Base-by-base conservation (phyloP, 352 stramenopile genomes). In the Pythium utonaiense region DNA sequence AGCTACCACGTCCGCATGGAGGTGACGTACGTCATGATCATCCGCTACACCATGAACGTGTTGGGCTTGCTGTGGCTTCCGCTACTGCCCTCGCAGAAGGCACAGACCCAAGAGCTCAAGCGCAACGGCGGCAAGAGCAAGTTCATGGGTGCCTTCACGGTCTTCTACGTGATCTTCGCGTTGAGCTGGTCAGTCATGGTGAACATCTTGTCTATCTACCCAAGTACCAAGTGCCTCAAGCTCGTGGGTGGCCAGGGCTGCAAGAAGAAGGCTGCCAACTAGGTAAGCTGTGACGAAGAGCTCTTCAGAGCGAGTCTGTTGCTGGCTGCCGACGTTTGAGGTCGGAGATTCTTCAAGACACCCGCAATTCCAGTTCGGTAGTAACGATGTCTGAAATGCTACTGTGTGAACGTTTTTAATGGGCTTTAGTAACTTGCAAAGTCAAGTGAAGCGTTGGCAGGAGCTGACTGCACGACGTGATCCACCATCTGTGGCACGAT, bases 401-500 rank as follows among this genome's bases (percentile, higher is more conserved):
- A n/a, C n/a, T n/a, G n/a, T n/a, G n/a, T n/a, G 31, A 36, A 36
- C 31, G 31, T 36, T 36, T 36, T 36, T 6, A 13, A 36, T 36
- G 31, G 6, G 31, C 12, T 61, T 44, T 62, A 80, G 59, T 80
- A 80, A 22, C 57, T 67, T 3, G 78, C 80, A 54, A 88, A 89
- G 47, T 70, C 80, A 48, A 91, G 53, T 51, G 86, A 60, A 5
- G 75, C 75, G 22, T 66, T 74, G 9, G 58, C 10, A 0, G 77
- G 78, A 16, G 78, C 75, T 12, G 77, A 77, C 36, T 63, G 49
- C 10, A 79, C 67, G 31, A 91, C 73, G 64, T 88, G 80, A 36
- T 84, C 70, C 2, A 86, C 64, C 80, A 91, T 88, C 47, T 77
- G 62, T 4, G 78, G 77, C 24, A 88, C 59, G 59, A 90, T 90